These are phyloP conservation scores for Kockiozyma suomiensis DNA, from an alignment of 805 yeast species.

Conservation along the genomic window DNA sequence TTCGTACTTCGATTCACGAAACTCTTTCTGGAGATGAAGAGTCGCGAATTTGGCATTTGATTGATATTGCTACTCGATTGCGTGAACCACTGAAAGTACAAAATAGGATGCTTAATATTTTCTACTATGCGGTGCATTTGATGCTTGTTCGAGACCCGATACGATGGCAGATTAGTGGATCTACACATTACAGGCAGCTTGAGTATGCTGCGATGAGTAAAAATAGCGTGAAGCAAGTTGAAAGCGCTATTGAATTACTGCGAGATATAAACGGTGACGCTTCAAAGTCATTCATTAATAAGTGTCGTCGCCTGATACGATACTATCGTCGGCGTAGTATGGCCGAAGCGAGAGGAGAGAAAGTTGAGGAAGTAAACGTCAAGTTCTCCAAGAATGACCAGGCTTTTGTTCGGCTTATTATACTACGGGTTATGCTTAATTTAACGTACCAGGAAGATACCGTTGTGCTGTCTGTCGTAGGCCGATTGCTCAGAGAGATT, in stretches of 20 bases:
- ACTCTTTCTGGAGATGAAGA: constrained; percentile 1
- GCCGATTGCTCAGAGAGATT: constrained; percentile 19
- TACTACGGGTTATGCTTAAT: background rate
- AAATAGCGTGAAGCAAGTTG: background rate
- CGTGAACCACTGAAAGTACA: background rate
- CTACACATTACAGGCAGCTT: constrained; percentile 5
- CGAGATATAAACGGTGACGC: constrained; percentile 11
- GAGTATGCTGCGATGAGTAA: constrained; percentile 21
- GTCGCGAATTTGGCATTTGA: constrained; percentile 7
- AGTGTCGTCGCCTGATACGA: constrained; percentile 7
- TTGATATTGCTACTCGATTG: constrained; percentile 16
- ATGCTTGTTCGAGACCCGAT: constrained; percentile 9
- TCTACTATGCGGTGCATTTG: constrained; percentile 24
- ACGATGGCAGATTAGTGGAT: constrained; percentile 20
- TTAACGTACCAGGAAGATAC: background rate
- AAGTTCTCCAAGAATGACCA: constrained; percentile 11
- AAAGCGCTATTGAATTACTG: constrained; percentile 7
- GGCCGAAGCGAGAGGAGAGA: background rate
- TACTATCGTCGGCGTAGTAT: constrained; percentile 6
- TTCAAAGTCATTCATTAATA: constrained; percentile 8
- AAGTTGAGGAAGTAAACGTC: background rate
- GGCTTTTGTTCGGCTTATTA: constrained; percentile 21
- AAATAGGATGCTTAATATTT: background rate
- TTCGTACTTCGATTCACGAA: constrained; percentile 1
- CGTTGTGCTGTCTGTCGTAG: constrained; percentile 12